Evolutionary conservation across 805 yeast genomes (phyloP).

Genomic region (Schwanniomyces sp.): DNA sequence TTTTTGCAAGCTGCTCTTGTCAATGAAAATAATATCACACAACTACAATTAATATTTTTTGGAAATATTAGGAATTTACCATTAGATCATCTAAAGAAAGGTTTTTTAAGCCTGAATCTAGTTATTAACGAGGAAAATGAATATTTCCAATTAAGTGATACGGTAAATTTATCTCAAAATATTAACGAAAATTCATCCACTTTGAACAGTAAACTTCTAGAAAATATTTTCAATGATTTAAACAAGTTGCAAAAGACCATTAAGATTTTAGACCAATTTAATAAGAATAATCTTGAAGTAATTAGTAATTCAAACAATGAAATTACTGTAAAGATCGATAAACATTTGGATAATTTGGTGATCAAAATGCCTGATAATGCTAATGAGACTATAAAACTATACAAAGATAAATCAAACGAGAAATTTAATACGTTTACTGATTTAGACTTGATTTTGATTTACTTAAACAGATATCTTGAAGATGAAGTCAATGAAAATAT

Average conservation of each 20-base stretch:
- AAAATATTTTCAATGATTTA: slow-evolving; percentile 26
- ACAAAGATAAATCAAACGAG: slow-evolving; percentile 6
- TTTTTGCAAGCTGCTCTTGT: slow-evolving; percentile 29
- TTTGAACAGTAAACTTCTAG: slow-evolving; percentile 16
- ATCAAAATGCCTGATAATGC: slow-evolving; percentile 19
- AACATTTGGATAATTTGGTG: slow-evolving; percentile 13
- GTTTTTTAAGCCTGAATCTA: slow-evolving; percentile 19
- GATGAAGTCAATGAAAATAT: slow-evolving; percentile 10
- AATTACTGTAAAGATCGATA: slow-evolving; percentile 30
- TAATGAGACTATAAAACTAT: slow-evolving; percentile 12
- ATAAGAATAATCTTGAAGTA: slow-evolving; percentile 24
- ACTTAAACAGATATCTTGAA: slow-evolving; percentile 11
- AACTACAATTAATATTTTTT: slow-evolving; percentile 23
- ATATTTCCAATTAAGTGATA: slow-evolving; percentile 28
- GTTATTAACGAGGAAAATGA: slow-evolving; percentile 18
- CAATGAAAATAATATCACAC: slow-evolving; percentile 16
- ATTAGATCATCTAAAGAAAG: slow-evolving; percentile 15
- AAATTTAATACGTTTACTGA: slow-evolving; percentile 7
- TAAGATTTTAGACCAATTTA: slow-evolving; percentile 32
- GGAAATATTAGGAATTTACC: slow-evolving; percentile 27
- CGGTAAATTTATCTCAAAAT: slow-evolving; percentile 23
- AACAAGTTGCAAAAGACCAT: slow-evolving; percentile 31
- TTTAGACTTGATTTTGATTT: slow-evolving; percentile 12
- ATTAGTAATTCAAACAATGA: slow-evolving; percentile 24
- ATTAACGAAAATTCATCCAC: slow-evolving; percentile 14